phyloP scores from a whole-genome alignment of 306 rosid genomes.

The Quercus agrifolia region DNA sequence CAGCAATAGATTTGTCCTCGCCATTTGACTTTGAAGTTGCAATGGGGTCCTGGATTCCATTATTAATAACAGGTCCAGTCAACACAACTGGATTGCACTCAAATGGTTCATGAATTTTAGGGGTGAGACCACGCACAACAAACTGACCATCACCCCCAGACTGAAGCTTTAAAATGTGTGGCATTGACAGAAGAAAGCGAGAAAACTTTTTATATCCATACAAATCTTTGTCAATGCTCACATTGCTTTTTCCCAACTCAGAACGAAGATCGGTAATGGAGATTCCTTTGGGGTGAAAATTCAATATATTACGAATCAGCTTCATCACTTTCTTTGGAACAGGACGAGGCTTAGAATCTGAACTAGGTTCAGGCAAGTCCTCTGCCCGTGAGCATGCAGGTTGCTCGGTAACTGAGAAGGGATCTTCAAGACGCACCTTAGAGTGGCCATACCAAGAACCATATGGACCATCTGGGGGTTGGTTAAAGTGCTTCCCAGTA shows the following conservation, averaged over 20 bases:
- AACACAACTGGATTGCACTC: slow-evolving; percentile 20
- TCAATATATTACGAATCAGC: slow-evolving; percentile 38
- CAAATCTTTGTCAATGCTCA: slow-evolving; percentile 33
- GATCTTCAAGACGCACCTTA: slow-evolving; percentile 57
- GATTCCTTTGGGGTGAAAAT: slow-evolving; percentile 58
- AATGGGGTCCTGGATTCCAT: slow-evolving; percentile 12
- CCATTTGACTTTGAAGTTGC: slow-evolving; percentile 27
- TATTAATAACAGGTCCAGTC: slow-evolving; percentile 12
- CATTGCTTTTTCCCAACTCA: slow-evolving; percentile 32
- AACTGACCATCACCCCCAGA: slow-evolving; percentile 20
- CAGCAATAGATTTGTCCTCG: slow-evolving; percentile 20
- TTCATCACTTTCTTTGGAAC: slow-evolving; percentile 36
- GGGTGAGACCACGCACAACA: slow-evolving; percentile 10
- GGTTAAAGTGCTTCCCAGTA: slow-evolving; percentile 64
- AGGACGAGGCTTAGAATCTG: slow-evolving; percentile 26
- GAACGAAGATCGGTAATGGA: slow-evolving; percentile 35
- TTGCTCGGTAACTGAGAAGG: slow-evolving; percentile 37
- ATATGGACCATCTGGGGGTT: slow-evolving; percentile 75
- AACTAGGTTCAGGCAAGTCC: slow-evolving; percentile 29
- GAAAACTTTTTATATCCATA: slow-evolving; percentile 52
- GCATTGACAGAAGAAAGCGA: slow-evolving; percentile 48
- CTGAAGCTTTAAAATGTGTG: slow-evolving; percentile 37
- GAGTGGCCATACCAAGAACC: slow-evolving; percentile 80
- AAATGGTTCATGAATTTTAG: slow-evolving; percentile 20
- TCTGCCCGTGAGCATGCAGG: slow-evolving; percentile 22